Conservation (phyloP, 495 filamentous ascomycete genomes). For the Cercophora sp. region DNA sequence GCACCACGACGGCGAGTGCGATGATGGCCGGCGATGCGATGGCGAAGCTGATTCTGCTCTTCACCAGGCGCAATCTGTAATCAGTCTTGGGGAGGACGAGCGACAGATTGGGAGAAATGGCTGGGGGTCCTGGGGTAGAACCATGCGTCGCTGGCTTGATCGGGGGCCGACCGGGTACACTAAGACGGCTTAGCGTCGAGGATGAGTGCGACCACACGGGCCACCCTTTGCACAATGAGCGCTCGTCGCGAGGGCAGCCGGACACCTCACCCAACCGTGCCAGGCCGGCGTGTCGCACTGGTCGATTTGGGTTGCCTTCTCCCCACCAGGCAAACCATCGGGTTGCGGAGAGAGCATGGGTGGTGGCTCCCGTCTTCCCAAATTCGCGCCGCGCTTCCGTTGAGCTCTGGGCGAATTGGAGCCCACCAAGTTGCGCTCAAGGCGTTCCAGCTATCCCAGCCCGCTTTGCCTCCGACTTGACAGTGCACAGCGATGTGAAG, state of each 20-base stretch:
- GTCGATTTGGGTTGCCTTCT: conserved; percentile 7
- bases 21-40: conserved; percentile 20
- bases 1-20: conserved; percentile 2
- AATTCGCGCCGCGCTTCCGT: conserved; percentile 20
- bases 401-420: conserved; percentile 15
- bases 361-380: conserved; percentile 4
- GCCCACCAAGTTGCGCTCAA: conserved; percentile 18
- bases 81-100: conserved; percentile 12
- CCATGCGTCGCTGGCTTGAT: conserved; percentile 14
- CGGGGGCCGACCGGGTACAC: conserved; percentile 19
- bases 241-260: no score
- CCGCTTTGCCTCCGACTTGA: conserved; percentile 10
- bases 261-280: conserved; percentile 6
- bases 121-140: conserved; percentile 25
- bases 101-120: conserved; percentile 25
- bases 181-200: conserved; percentile 12
- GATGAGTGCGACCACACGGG: conserved; percentile 27
- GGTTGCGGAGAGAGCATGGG: conserved; percentile 15
- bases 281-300: conserved; percentile 10
- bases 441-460: not conserved
- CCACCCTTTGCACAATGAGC: no score
- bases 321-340: conserved; percentile 12
- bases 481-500: no score
- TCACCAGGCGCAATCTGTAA: conserved; percentile 23
- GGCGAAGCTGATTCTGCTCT: conserved; percentile 9